phyloP scores from a whole-genome alignment of 306 rosid genomes.

The Quercus ilex region DNA sequence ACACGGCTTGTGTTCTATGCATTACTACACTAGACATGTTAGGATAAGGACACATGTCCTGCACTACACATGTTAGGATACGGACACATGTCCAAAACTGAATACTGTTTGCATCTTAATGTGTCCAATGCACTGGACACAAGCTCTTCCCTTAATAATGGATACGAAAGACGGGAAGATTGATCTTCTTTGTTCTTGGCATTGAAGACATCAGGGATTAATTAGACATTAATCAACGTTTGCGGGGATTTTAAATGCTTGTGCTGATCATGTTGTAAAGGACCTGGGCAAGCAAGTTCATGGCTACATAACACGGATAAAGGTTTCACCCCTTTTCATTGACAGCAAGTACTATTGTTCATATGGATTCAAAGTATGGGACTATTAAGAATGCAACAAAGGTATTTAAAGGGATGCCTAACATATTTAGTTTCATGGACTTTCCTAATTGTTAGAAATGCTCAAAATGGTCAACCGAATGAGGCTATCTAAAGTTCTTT shows the following conservation, averaged over 20 bases:
- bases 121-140: too few relatives aligned
- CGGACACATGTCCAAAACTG: too few relatives aligned
- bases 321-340: constrained; percentile 42
- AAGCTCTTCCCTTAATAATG: too few relatives aligned
- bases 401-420: constrained; percentile 45
- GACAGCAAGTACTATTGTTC: constrained; percentile 61
- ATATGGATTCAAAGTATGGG: constrained; percentile 68
- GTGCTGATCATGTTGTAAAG: constrained; percentile 39
- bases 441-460: constrained; percentile 60
- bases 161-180: constrained; percentile 2
- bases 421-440: constrained; percentile 61
- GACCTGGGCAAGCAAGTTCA: constrained; percentile 59
- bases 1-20: too few relatives aligned
- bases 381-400: constrained; percentile 45
- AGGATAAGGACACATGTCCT: too few relatives aligned
- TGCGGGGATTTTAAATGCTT: constrained; percentile 42
- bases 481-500: constrained; percentile 52
- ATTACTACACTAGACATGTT: too few relatives aligned
- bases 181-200: constrained; percentile 32
- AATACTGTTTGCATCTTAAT: too few relatives aligned
- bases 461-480: constrained; percentile 65
- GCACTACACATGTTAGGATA: too few relatives aligned
- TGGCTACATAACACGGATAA: constrained; percentile 53
- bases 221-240: constrained; percentile 49
- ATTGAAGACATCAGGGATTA: constrained; percentile 39